Evolutionary conservation across 1,284 basidiomycete species (phyloP), one percentile per base, ranked within the genome.

Genomic region (Filobasidium uniguttulatum): DNA sequence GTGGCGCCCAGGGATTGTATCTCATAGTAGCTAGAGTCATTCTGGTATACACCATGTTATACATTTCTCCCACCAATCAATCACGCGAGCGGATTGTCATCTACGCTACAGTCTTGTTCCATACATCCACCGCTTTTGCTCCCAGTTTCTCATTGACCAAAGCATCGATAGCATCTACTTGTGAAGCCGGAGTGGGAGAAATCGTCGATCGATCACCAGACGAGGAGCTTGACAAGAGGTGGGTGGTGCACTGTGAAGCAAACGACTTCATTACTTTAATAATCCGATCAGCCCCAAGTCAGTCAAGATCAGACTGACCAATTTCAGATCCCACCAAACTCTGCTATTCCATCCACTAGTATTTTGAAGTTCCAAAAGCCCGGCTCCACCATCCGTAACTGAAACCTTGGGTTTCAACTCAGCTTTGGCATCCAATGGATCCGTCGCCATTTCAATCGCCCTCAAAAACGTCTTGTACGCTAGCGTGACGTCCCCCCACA

Each of bases 311-410:
- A n/a, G 17, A 74, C 82, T 45, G 59, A 89, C 87, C 53, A 85
- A 71, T 64, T 89, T 88, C 23, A 89, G 75, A 4, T 87, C 88
- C 67, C 82, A 82, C 84, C 87, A 94, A 5, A 85, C 82, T 34
- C 67, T 57, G 3, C 62, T 62, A 12, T 53, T 58, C 19, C 85
- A 71, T 28, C 82, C 71, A 14, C 75, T 3, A 26, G 15, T 28
- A 43, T 3, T 17, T 29, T 26, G 5, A 26, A 12, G 22, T 4
- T 28, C 22, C 25, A 43, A 4, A 4, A 40, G 29, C 23, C 41
- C 28, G 9, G 44, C 38, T 62, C 67, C 37, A 64, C 50, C 30
- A 55, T 56, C 50, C n/a, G n/a, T n/a, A n/a, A n/a, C n/a, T n/a
- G n/a, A n/a, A n/a, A n/a, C n/a, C n/a, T n/a, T n/a, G n/a, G n/a